Evolutionary conservation across 441 rosid species (phyloP), one percentile per base, ranked within the genome.

Genomic region (Dalechampia spathulata): DNA sequence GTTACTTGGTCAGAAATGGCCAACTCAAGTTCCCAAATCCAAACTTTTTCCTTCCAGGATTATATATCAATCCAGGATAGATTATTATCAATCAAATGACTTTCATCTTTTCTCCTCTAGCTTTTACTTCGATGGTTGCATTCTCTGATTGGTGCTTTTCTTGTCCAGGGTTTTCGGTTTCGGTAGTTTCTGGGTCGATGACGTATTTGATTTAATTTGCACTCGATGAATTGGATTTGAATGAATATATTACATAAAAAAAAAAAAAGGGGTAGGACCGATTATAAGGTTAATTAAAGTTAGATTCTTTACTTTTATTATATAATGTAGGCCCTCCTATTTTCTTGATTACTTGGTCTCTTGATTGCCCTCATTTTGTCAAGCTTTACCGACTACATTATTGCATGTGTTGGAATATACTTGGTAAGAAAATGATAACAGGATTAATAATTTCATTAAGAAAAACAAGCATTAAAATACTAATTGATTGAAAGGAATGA

Each of bases 231-330:
- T n/a, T n/a, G n/a, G n/a, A n/a, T n/a, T n/a, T n/a, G n/a, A n/a
- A n/a, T n/a, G n/a, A n/a, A n/a, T n/a, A n/a, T n/a, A n/a, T n/a
- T n/a, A n/a, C n/a, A n/a, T n/a, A n/a, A n/a, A n/a, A n/a, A n/a
- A n/a, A n/a, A n/a, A n/a, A n/a, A n/a, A n/a, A n/a, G n/a, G n/a
- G n/a, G n/a, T n/a, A n/a, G n/a, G n/a, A n/a, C n/a, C n/a, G n/a
- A n/a, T n/a, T n/a, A n/a, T n/a, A n/a, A n/a, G n/a, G n/a, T n/a
- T n/a, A n/a, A n/a, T n/a, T n/a, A n/a, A n/a, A n/a, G n/a, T 60
- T 48, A 22, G 71, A 67, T 54, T 63, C 62, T 43, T 47, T 55
- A 58, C 26, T 60, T 58, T 52, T 41, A 39, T 42, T 7, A 30
- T 30, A 30, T 7, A 21, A 5, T 27, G 55, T 59, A 45, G 2